These are phyloP conservation scores for Daldinia loculata DNA, from an alignment of 495 filamentous ascomycete genomes.

Conservation along the genomic window DNA sequence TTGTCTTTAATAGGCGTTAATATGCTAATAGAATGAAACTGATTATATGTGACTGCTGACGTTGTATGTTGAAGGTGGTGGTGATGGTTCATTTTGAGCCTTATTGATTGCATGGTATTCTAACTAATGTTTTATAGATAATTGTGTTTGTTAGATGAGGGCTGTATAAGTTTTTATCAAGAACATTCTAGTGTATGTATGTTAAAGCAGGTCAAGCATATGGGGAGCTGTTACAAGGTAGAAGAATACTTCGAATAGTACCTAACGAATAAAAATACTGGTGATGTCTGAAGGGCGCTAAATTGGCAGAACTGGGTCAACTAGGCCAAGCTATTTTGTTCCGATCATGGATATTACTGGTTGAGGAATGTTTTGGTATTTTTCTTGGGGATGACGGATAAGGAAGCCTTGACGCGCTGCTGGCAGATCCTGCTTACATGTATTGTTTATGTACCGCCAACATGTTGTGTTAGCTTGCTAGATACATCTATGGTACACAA, in stretches of 20 bases:
- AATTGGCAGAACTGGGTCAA: background rate
- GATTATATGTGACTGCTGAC: background rate
- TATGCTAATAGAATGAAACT: background rate
- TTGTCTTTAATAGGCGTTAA: background rate
- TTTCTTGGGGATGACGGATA: background rate
- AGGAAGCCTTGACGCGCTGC: background rate
- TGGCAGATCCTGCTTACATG: background rate
- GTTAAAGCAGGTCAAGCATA: no score
- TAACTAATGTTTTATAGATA: background rate
- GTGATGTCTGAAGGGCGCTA: no score
- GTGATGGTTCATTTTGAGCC: background rate
- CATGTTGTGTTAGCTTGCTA: background rate
- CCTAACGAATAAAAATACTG: no score
- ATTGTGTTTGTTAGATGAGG: background rate
- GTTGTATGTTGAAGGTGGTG: background rate
- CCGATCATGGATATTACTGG: background rate
- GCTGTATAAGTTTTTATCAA: no score
- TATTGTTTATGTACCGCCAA: background rate
- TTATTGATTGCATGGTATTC: background rate
- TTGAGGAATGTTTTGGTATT: conserved; percentile 1
- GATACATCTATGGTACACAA: background rate
- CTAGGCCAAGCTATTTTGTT: background rate
- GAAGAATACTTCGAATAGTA: no score
- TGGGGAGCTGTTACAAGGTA: no score
- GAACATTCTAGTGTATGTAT: no score